Evolutionary conservation across 2,329 filamentous ascomycete genomes (phyloP), one percentile per base, ranked within the genome.

Genomic region (Mycosphaerella sp.): DNA sequence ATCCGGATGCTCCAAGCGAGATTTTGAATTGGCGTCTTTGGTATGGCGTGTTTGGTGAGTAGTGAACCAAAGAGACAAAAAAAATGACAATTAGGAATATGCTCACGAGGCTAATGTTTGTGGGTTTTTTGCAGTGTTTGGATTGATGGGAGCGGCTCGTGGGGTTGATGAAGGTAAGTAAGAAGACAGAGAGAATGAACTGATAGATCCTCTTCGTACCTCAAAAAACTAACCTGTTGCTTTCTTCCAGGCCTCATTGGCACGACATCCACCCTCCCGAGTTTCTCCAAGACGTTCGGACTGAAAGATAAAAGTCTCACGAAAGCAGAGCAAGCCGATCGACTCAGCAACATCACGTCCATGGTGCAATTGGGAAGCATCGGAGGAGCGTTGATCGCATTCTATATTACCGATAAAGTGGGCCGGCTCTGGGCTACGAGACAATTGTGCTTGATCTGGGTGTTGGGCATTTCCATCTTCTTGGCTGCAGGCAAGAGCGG

Each of bases 331-430:
- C 83, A 87, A 67, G 83, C 85, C 72, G 83, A 86, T 41, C 58
- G 62, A 7, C 58, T 67, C 10, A 62, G 59, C n/a, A 91, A 91
- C 69, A 85, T 91, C 52, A 85, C 86, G 1, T 80, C 85, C 45
- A 91, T 91, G 87, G 87, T 91, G 0, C 87, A 90, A 70, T 82
- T 90, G 63, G 87, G 87, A 23, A 86, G 81, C 23, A 85, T 91
- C 31, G 82, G 76, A 3, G 87, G 87, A 42, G 84, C 86, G 31
- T 74, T 88, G 32, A 77, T 85, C 59, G 78, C 78, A 4, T 67
- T 67, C 54, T 62, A 59, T 52, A 54, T 67, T n/a, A 66, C 64
- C 43, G 65, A 67, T 48, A 65, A 59, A 48, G 67, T 67, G 45
- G 65, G 65, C 11, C 62, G 65, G 34, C 55, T 67, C 2, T 67